phyloP scores from a whole-genome alignment of 805 yeast genomes.

The Starmerella bacillaris region DNA sequence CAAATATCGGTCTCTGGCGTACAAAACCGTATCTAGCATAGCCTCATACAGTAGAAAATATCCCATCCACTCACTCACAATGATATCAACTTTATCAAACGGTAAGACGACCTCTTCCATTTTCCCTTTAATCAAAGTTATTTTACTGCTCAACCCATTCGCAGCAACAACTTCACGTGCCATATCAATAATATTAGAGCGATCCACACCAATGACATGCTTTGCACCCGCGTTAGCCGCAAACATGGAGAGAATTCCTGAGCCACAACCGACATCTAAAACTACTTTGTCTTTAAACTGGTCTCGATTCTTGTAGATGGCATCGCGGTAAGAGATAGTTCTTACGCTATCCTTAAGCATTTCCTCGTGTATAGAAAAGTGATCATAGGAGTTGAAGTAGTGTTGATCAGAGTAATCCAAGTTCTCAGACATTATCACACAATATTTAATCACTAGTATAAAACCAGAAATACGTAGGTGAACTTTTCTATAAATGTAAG shows the following conservation, averaged over 20 bases:
- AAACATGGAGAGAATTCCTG: constrained; percentile 94
- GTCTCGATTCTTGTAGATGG: constrained; percentile 76
- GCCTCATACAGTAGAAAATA: constrained; percentile 89
- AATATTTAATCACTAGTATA: too few relatives aligned
- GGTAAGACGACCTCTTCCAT: constrained; percentile 82
- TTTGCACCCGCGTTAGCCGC: constrained; percentile 98
- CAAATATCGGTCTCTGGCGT: constrained; percentile 77
- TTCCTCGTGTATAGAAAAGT: constrained; percentile 95
- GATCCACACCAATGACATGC: constrained; percentile 92
- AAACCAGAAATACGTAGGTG: too few relatives aligned
- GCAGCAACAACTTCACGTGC: constrained; percentile 74
- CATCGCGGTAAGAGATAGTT: constrained; percentile 78
- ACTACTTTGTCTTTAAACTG: constrained; percentile 86
- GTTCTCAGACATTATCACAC: constrained; percentile 4
- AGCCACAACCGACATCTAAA: constrained; percentile 96
- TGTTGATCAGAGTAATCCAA: constrained; percentile 46
- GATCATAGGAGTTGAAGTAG: constrained; percentile 88
- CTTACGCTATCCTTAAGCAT: constrained; percentile 93
- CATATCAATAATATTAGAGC: constrained; percentile 90
- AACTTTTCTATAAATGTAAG: too few relatives aligned
- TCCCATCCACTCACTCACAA: constrained; percentile 98
- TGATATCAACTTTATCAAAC: constrained; percentile 76
- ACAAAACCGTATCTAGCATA: constrained; percentile 89
- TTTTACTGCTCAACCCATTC: constrained; percentile 71
- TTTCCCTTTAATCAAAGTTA: constrained; percentile 79